Conservation (phyloP, 1,284 basidiomycete species). For the Moesziomyces sp. region DNA sequence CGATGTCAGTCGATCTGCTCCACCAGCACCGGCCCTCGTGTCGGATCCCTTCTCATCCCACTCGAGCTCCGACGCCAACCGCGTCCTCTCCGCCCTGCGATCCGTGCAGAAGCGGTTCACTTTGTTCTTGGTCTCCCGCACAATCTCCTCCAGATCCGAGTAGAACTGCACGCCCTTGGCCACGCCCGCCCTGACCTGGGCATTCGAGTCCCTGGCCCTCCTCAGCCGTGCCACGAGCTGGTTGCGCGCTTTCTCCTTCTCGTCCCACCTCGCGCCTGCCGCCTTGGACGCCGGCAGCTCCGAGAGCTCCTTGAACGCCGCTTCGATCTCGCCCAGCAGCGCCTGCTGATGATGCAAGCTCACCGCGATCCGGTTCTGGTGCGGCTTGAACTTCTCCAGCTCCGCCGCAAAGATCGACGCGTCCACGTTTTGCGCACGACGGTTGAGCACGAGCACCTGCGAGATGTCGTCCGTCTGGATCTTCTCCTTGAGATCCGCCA, state of each 20-base stretch:
- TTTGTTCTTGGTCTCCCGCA: conserved; percentile 74
- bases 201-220: conserved; percentile 81
- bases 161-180: conserved; percentile 91
- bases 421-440: conserved; percentile 84
- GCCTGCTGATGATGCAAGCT: conserved; percentile 82
- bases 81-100: conserved; percentile 79
- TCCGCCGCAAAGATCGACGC: conserved; percentile 89
- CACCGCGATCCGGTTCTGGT: conserved; percentile 81
- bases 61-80: conserved; percentile 77
- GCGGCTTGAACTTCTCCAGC: conserved; percentile 93
- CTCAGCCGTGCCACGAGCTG: conserved; percentile 79
- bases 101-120: conserved; percentile 75
- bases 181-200: conserved; percentile 85
- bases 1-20: conserved; percentile 7
- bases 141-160: conserved; percentile 79
- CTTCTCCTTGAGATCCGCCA: conserved; percentile 96
- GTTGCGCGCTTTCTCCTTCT: conserved; percentile 79
- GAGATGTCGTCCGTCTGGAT: conserved; percentile 97
- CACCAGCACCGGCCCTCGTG: conserved; percentile 2
- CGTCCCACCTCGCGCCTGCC: conserved; percentile 79
- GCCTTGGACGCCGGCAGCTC: conserved; percentile 64
- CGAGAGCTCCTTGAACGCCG: conserved; percentile 39
- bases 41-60: conserved; percentile 73
- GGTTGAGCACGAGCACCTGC: conserved; percentile 89
- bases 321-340: conserved; percentile 70